Evolutionary conservation across 345 rosid species (phyloP).

Genomic region (Murraya paniculata): DNA sequence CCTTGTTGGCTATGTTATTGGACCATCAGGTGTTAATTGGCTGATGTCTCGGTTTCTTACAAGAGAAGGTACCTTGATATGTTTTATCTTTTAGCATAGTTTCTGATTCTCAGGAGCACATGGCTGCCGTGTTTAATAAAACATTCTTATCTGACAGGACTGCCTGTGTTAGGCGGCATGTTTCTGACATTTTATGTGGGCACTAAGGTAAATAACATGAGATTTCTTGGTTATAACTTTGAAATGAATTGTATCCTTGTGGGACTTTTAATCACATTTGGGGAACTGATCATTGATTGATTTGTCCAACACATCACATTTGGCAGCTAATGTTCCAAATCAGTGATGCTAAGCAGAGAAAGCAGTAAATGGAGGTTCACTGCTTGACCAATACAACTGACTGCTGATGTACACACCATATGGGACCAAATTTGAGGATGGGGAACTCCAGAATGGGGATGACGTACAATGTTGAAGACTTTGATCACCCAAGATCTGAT

Average conservation of each 20-base stretch:
- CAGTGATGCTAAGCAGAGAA: slow-evolving; percentile 40
- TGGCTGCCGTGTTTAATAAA: neutral
- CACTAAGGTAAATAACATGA: slow-evolving; percentile 59
- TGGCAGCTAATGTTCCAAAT: slow-evolving; percentile 78
- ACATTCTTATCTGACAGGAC: slow-evolving; percentile 42
- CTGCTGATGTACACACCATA: neutral
- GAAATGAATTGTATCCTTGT: neutral
- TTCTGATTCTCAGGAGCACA: neutral
- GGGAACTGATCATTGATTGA: neutral
- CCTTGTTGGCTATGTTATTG: slow-evolving; percentile 89
- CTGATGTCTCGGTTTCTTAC: slow-evolving; percentile 58
- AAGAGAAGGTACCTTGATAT: slow-evolving; percentile 50
- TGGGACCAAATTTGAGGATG: neutral
- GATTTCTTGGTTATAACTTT: neutral
- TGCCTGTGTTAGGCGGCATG: slow-evolving; percentile 59
- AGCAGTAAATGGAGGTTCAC: slow-evolving; percentile 13
- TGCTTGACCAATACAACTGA: neutral
- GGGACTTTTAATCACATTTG: neutral
- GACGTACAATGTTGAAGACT: neutral
- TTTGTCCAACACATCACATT: neutral
- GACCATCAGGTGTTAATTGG: slow-evolving; percentile 82
- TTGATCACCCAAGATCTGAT: neutral
- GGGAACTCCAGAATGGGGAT: neutral
- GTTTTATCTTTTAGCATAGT: neutral
- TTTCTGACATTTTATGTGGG: slow-evolving; percentile 67